Base-by-base conservation (phyloP, 805 yeast species). In the Candida succiphila region DNA sequence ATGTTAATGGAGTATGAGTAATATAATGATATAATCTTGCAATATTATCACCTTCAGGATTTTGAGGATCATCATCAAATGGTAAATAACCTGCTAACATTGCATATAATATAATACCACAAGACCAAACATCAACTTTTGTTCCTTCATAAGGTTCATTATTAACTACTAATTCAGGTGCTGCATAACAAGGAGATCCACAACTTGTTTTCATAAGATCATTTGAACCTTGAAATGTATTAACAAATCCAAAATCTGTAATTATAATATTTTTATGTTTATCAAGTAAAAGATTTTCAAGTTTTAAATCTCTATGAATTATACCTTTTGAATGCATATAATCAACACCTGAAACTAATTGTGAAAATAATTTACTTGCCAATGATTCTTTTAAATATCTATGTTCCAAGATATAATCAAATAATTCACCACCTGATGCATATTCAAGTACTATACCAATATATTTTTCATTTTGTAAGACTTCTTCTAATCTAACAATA, bases 171-270 rank as follows among this genome's bases (percentile, higher is more conserved):
- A 92, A 62, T 54, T 92, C 98, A 0, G 98, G 98, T 2, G 98
- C 98, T 0, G 98, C 98, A 57, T 89, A 89, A 56, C 98, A 89
- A 1, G 98, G 98, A 3, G 95, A 85, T 2, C 98, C 98, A 56
- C 98, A 89, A 25, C 88, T 75, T 1, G 97, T 89, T 52, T 78
- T 78, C 97, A 89, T 92, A 29, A 85, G 61, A 53, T 86, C 95
- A 43, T 69, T 69, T 16, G 67, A 69, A 24, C 60, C 58, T 31
- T 59, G 61, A 59, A 78, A 92, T 20, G 89, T 79, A 58, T 92
- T 92, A 25, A 94, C 98, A 58, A 92, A 92, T 1, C 96, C 96
- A 56, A 87, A 87, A 60, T 87, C 96, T 14, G 94, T 79, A 34
- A 87, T 85, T 32, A 87, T 69, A 39, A 87, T 74, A 55, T 86